Base-by-base conservation (phyloP, 768 basidiomycete species). In the Hysterangium stoloniferum region DNA sequence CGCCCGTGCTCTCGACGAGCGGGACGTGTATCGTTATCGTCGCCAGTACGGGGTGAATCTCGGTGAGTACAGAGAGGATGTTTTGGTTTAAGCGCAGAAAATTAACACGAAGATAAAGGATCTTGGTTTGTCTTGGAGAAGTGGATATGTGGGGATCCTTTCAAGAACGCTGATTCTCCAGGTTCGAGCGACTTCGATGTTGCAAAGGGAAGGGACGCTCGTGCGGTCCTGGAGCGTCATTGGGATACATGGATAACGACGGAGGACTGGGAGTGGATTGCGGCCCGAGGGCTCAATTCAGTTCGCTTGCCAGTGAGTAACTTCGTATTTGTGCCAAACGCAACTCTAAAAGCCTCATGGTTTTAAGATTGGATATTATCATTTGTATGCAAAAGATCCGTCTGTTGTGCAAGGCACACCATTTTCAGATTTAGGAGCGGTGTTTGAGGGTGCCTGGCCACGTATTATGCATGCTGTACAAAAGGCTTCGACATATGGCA, bases 41-140 rank as follows among this genome's bases (percentile, higher is more conserved):
- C 83, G 80, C 59, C 86, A 86, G 58, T 73, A 80, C 47, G 87
- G 87, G n/a, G 80, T 89, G 4, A 91, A 91, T 62, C 75, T 91
- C 8, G 87, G 87, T 82, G 61, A 62, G 73, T 64, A 55, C 27
- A 28, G 54, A 27, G 31, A 20, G 28, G 27, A 34, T 25, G 52
- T 43, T 28, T 54, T 50, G 32, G 6, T 36, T 29, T 40, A 43
- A 34, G 40, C 37, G 52, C 40, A 31, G 55, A 56, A 54, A 58
- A 45, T 43, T 54, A 13, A 35, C 35, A 41, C n/a, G 17, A 24
- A 36, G n/a, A 11, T 32, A 24, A 53, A 86, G 84, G 84, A 1
- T 81, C 77, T 6, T 86, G 84, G 85, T 89, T 90, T 55, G 80
- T 84, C 3, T 73, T 86, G 15, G 87, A 90, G 63, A 68, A 76